phyloP scores from a whole-genome alignment of 1,284 basidiomycete species.

The Cryptococcus maquisensis region DNA sequence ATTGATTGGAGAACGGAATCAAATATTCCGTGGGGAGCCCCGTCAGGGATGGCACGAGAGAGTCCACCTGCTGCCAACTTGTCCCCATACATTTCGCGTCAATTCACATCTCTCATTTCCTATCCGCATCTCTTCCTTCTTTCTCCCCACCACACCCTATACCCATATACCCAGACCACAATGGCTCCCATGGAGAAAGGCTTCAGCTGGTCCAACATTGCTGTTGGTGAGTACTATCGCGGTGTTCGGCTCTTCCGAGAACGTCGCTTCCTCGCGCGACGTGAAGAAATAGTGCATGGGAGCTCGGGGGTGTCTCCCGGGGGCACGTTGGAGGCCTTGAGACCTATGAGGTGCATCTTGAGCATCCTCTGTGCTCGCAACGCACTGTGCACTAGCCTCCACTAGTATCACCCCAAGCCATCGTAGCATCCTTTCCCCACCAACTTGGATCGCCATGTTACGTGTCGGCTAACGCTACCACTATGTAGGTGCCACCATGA shows the following conservation, averaged over 20 bases:
- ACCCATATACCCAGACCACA: slow-evolving; percentile 5
- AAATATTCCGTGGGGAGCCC: slow-evolving; percentile 1
- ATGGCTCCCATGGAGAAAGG: slow-evolving; percentile 70
- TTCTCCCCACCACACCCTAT: neutral
- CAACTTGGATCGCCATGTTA: slow-evolving; percentile 24
- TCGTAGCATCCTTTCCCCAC: slow-evolving; percentile 12
- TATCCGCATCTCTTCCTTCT: neutral
- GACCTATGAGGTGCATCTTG: too few species aligned
- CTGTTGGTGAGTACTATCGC: slow-evolving; percentile 78
- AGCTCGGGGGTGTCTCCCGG: neutral
- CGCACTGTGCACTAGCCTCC: neutral
- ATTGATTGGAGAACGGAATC: slow-evolving; percentile 3
- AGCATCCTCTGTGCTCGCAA: neutral
- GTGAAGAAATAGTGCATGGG: too few species aligned
- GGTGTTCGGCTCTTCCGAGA: neutral
- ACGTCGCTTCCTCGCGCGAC: neutral
- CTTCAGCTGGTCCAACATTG: slow-evolving; percentile 98
- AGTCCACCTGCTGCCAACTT: neutral
- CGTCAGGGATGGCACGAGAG: neutral
- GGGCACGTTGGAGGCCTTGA: neutral
- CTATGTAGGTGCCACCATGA: slow-evolving; percentile 81
- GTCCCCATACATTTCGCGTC: neutral
- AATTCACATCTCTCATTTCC: neutral
- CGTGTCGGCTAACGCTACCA: neutral
- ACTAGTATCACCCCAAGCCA: neutral